Evolutionary conservation across 768 basidiomycete genomes (phyloP).

Genomic region (Mycena alexandri): DNA sequence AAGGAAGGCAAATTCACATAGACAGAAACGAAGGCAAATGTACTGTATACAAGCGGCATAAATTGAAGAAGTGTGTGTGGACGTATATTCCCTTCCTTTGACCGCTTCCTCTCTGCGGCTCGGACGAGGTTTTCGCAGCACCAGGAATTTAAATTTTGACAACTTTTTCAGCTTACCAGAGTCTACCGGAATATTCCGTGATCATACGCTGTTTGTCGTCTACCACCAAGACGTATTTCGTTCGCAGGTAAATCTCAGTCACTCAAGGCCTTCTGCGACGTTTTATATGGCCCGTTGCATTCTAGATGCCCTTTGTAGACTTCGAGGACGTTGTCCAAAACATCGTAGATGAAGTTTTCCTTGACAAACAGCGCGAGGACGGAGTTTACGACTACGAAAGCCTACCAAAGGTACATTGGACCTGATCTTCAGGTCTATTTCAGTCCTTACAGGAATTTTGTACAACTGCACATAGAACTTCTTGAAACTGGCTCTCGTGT

Average conservation of each 20-base stretch:
- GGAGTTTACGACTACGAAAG: conserved; percentile 31
- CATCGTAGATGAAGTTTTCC: conserved; percentile 31
- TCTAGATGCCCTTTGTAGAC: conserved; percentile 20
- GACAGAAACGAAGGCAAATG: conserved; percentile 5
- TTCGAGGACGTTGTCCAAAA: conserved; percentile 35
- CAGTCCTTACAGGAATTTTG: neutral
- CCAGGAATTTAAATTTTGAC: too few relatives aligned
- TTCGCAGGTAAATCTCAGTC: too few relatives aligned
- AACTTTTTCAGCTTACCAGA: too few relatives aligned
- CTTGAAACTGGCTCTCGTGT: conserved; percentile 32
- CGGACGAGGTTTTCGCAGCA: too few relatives aligned
- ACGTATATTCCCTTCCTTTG: too few relatives aligned
- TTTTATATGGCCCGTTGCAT: too few relatives aligned
- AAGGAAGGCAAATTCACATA: conserved; percentile 71
- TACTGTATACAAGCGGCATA: conserved; percentile 6
- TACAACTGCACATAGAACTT: conserved; percentile 22
- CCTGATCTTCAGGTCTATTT: neutral
- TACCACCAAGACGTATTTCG: too few relatives aligned
- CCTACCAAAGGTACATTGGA: conserved; percentile 33
- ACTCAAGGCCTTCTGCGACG: too few relatives aligned
- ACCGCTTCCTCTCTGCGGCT: too few relatives aligned
- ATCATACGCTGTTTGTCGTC: too few relatives aligned
- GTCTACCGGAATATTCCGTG: too few relatives aligned
- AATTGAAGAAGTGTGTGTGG: too few relatives aligned
- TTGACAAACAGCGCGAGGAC: conserved; percentile 20